Evolutionary conservation across 2,329 filamentous ascomycete genomes (phyloP).

Genomic region (Hortaea werneckii): DNA sequence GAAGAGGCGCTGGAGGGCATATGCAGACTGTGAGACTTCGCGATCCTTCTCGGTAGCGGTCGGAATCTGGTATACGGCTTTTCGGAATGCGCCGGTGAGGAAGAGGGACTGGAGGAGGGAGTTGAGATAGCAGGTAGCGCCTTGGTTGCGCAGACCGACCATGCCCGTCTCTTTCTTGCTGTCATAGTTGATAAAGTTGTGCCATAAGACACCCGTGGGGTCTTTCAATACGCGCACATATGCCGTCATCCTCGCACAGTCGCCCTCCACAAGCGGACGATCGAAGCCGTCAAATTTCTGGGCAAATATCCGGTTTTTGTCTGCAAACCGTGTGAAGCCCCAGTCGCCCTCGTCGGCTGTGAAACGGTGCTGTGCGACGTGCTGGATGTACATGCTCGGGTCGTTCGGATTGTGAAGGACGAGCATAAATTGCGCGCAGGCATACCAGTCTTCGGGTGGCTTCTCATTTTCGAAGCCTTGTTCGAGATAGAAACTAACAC

Average conservation of each 20-base stretch:
- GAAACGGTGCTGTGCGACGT: constrained; percentile 87
- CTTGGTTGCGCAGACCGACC: constrained; percentile 93
- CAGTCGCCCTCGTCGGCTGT: constrained; percentile 94
- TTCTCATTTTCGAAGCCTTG: constrained; percentile 70
- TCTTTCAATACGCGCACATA: constrained; percentile 76
- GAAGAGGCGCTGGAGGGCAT: constrained; percentile 85
- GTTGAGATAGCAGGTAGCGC: constrained; percentile 55
- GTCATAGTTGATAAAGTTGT: constrained; percentile 89
- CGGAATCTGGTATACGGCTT: constrained; percentile 95
- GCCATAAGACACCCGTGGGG: constrained; percentile 80
- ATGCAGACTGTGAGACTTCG: constrained; percentile 66
- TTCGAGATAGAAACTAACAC: constrained; percentile 90
- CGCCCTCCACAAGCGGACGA: constrained; percentile 67
- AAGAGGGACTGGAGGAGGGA: constrained; percentile 38
- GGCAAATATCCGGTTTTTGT: constrained; percentile 76
- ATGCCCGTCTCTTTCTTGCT: constrained; percentile 99
- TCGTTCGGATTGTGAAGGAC: constrained; percentile 92
- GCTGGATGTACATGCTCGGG: constrained; percentile 65
- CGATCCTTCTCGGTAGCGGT: constrained; percentile 74
- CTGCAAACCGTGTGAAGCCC: constrained; percentile 96
- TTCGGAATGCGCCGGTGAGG: constrained; percentile 74
- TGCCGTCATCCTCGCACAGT: constrained; percentile 68
- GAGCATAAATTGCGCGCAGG: constrained; percentile 88
- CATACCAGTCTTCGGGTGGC: constrained; percentile 87
- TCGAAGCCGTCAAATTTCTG: constrained; percentile 59